Evolutionary conservation across 768 basidiomycete genomes (phyloP).

Genomic region (Collybia sp.): DNA sequence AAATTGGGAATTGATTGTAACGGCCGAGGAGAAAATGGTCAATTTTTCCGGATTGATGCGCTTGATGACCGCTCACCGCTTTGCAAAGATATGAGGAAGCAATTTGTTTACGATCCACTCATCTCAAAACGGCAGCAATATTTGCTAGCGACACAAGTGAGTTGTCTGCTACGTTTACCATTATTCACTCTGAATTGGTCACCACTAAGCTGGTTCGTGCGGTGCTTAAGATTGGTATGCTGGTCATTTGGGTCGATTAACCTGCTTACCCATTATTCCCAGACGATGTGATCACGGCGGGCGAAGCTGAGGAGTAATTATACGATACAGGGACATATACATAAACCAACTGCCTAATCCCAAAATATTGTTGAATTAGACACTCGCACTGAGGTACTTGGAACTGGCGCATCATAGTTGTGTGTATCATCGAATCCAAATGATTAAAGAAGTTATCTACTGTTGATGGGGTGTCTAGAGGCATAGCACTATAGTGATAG

Average conservation of each 20-base stretch:
- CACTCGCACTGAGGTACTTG: no score
- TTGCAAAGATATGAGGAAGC: constrained; percentile 88
- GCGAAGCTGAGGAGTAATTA: constrained; percentile 61
- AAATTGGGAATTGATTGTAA: constrained; percentile 92
- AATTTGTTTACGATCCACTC: constrained; percentile 94
- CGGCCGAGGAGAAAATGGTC: constrained; percentile 82
- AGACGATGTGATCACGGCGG: constrained; percentile 80
- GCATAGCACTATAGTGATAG: no score
- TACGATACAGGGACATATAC: neutral
- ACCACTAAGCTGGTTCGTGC: constrained; percentile 67
- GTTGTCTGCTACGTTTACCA: constrained; percentile 12
- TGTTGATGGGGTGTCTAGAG: no score
- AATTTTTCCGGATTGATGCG: constrained; percentile 12
- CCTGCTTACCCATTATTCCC: constrained; percentile 3
- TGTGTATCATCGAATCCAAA: no score
- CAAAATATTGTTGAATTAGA: no score
- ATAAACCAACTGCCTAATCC: no score
- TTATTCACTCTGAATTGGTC: constrained; percentile 4
- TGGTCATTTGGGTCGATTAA: neutral
- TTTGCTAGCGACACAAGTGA: constrained; percentile 90
- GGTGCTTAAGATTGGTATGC: constrained; percentile 81
- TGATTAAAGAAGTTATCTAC: no score
- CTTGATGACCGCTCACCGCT: neutral
- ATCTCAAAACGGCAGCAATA: constrained; percentile 98
- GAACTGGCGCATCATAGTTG: no score